Evolutionary conservation across 306 rosid genomes (phyloP), one percentile per base, ranked within the genome.

Genomic region (Rosa persica): DNA sequence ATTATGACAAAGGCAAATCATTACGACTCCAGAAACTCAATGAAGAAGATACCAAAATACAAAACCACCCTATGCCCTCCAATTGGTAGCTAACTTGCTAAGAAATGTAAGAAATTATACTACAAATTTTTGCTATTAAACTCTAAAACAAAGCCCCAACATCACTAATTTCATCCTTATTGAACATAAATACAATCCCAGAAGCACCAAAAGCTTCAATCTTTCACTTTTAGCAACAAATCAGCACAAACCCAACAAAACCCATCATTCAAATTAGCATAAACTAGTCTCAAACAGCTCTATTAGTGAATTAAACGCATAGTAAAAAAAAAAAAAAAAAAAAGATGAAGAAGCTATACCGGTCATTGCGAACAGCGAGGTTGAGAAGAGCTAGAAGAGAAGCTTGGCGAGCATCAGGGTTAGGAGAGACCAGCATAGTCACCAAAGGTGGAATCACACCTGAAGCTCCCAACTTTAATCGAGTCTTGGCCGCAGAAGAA

Each of bases 371-470:
- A 55, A 89, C 96, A 23, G 98, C 98, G 54, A 93, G 95, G 67
- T 93, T 93, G 84, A 93, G 98, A 49, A 93, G 95, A 30, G 97
- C 98, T 30, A 93, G 97, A 62, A 93, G 95, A 76, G 98, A 87
- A 73, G 94, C 89, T 58, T 93, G 85, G 23, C 93, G 92, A 2
- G 98, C 97, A 51, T 89, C 95, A 23, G 89, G 83, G 81, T 86
- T 82, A 19, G 87, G 86, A 61, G 97, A 88, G 73, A 88, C 87
- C 39, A 93, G 97, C 98, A 93, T 93, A 76, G 78, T 77, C 42
- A 93, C 92, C 27, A 93, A 87, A 1, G 97, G 98, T 73, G 87
- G 90, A 79, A 93, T 88, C 48, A 93, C 94, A 64, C 93, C 96
- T 0, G 90, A 82, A 23, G 90, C 90, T 6, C 91, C 97, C 13